phyloP scores from a whole-genome alignment of 176 grass and related monocot genomes.

The Bromus sterilis region DNA sequence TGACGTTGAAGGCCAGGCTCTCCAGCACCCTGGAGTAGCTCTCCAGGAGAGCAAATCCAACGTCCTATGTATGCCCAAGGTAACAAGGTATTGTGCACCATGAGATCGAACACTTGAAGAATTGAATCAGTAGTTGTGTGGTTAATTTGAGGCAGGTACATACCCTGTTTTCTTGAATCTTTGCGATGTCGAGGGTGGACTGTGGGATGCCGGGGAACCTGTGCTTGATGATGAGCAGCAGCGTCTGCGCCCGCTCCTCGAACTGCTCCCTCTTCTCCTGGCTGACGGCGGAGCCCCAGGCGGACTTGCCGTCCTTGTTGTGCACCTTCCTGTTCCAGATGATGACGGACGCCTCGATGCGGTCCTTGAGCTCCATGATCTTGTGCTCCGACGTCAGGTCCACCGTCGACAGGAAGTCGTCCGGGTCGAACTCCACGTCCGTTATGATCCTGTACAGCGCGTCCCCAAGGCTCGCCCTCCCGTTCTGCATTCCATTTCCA shows the following conservation, averaged over 20 bases:
- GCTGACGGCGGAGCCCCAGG: slow-evolving; percentile 77
- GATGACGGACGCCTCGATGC: slow-evolving; percentile 93
- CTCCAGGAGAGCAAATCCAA: slow-evolving; percentile 80
- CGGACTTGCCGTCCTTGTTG: slow-evolving; percentile 86
- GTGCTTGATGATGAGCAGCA: slow-evolving; percentile 90
- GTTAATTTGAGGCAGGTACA: too few species aligned
- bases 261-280: slow-evolving; percentile 97
- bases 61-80: slow-evolving; percentile 38
- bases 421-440: slow-evolving; percentile 79
- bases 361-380: slow-evolving; percentile 93
- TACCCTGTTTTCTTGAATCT: slow-evolving; percentile 96
- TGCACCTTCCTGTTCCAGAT: slow-evolving; percentile 99
- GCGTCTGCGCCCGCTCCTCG: slow-evolving; percentile 91
- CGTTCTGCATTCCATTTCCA: slow-evolving; percentile 43
- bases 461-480: slow-evolving; percentile 81
- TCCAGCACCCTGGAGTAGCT: slow-evolving; percentile 94
- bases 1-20: slow-evolving; percentile 84
- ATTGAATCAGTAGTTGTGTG: too few species aligned
- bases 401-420: slow-evolving; percentile 69
- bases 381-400: slow-evolving; percentile 95
- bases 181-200: slow-evolving; percentile 82
- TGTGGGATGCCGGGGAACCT: slow-evolving; percentile 89
- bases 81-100: too few species aligned
- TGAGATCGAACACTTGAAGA: too few species aligned
- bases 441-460: slow-evolving; percentile 83